Percentiles rank a stretch among this genome's conserved stretches.
phyloP scores from a whole-genome alignment of 2,329 filamentous ascomycete genomes.

The Pseudocercospora macadamiae region DNA sequence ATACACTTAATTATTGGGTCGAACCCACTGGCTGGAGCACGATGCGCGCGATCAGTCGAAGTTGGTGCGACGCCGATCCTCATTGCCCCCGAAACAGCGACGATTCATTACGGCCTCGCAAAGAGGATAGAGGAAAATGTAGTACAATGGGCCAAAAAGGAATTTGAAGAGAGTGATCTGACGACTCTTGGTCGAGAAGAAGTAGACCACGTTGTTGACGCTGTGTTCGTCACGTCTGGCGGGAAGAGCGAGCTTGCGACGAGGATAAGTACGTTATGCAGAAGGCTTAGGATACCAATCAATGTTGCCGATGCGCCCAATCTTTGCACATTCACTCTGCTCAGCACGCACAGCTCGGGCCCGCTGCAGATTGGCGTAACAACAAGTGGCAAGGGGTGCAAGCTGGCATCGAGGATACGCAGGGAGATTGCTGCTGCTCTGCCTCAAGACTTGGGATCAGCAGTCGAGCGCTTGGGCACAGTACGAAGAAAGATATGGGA shows the following conservation, averaged over 20 bases:
- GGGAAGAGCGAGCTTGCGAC: slow-evolving; percentile 53
- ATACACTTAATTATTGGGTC: slow-evolving; percentile 85
- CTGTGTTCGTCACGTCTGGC: slow-evolving; percentile 80
- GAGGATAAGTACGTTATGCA: slow-evolving; percentile 75
- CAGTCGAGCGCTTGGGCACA: slow-evolving; percentile 76
- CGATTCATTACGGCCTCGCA: slow-evolving; percentile 61
- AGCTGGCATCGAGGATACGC: slow-evolving; percentile 84
- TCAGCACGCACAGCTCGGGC: slow-evolving; percentile 86
- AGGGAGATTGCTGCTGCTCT: slow-evolving; percentile 83
- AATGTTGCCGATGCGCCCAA: slow-evolving; percentile 88
- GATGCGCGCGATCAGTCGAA: slow-evolving; percentile 77
- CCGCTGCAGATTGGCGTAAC: slow-evolving; percentile 94
- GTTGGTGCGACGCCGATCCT: slow-evolving; percentile 81
- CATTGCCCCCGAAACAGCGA: slow-evolving; percentile 67
- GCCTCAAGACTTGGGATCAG: slow-evolving; percentile 72
- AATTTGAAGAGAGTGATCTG: slow-evolving; percentile 73
- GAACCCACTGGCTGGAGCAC: slow-evolving; percentile 81
- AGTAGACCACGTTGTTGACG: slow-evolving; percentile 78
- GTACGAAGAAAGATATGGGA: slow-evolving; percentile 72
- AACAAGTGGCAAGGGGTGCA: slow-evolving; percentile 92
- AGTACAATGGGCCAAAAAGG: slow-evolving; percentile 66
- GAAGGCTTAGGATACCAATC: slow-evolving; percentile 79
- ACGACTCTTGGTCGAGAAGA: slow-evolving; percentile 77
- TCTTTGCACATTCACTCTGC: slow-evolving; percentile 85
- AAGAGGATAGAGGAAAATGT: slow-evolving; percentile 68